Evolutionary conservation across 1,284 basidiomycete species (phyloP).

Genomic region (Stygiomarasmius scandens): DNA sequence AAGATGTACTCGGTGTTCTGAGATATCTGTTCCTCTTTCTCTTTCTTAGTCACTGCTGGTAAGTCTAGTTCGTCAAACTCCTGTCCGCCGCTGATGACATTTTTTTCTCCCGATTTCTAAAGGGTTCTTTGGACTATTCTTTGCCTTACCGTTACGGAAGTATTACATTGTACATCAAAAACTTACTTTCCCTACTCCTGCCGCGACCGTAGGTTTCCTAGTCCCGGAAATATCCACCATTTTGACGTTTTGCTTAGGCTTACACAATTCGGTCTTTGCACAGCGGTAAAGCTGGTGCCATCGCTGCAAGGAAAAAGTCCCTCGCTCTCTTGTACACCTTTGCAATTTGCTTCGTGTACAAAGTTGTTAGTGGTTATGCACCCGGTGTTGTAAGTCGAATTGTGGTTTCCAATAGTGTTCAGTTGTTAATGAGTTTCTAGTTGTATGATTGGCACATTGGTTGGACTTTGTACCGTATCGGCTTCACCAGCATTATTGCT

Average conservation of each 20-base stretch:
- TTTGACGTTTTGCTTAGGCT: slow-evolving; percentile 32
- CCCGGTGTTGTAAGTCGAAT: slow-evolving; percentile 49
- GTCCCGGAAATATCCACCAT: neutral
- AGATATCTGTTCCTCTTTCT: too few species aligned
- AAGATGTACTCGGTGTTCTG: too few species aligned
- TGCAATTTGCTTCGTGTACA: slow-evolving; percentile 50
- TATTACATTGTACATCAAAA: slow-evolving; percentile 73
- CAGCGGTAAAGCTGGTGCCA: slow-evolving; percentile 49
- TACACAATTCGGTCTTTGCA: slow-evolving; percentile 70
- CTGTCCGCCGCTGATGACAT: too few species aligned
- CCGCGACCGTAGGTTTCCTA: slow-evolving; percentile 54
- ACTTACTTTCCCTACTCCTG: slow-evolving; percentile 69
- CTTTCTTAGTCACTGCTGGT: too few species aligned
- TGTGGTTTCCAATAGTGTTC: neutral
- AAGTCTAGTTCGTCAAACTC: too few species aligned
- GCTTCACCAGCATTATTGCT: slow-evolving; percentile 61
- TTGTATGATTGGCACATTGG: slow-evolving; percentile 72
- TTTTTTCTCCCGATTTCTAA: slow-evolving; percentile 25
- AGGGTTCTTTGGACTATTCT: slow-evolving; percentile 71
- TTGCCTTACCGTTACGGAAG: slow-evolving; percentile 65
- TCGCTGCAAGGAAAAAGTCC: slow-evolving; percentile 60
- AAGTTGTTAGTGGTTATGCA: slow-evolving; percentile 62
- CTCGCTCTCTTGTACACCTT: slow-evolving; percentile 55
- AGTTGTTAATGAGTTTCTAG: slow-evolving; percentile 24
- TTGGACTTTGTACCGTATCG: slow-evolving; percentile 64